Evolutionary conservation across 1,139 yeast genomes (phyloP).

Genomic region (Spathaspora sp.): DNA sequence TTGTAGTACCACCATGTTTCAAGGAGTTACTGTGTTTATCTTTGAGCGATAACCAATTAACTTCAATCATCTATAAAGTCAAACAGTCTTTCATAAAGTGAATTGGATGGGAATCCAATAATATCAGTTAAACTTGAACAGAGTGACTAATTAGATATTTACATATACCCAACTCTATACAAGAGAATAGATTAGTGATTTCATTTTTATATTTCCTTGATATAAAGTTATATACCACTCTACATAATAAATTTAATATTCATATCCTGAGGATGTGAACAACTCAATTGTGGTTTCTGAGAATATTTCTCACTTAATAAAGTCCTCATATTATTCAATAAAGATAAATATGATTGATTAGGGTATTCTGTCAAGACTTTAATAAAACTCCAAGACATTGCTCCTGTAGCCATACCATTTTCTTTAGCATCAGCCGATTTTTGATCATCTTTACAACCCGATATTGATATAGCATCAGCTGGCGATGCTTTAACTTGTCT

Average conservation of each 20-base stretch:
- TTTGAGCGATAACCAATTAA: too few species aligned
- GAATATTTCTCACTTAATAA: conserved; percentile 67
- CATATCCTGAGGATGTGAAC: conserved; percentile 82
- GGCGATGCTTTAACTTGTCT: conserved; percentile 67
- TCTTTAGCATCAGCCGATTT: conserved; percentile 78
- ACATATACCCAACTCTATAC: too few species aligned
- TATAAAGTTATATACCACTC: not conserved
- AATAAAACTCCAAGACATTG: conserved; percentile 89
- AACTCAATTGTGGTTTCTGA: conserved; percentile 85
- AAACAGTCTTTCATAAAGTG: too few species aligned
- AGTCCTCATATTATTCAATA: conserved; percentile 76
- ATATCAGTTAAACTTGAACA: too few species aligned
- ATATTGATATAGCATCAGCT: conserved; percentile 82
- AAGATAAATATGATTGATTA: conserved; percentile 70
- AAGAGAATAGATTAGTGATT: not conserved
- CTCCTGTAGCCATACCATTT: conserved; percentile 81
- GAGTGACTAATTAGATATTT: too few species aligned
- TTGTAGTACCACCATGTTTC: too few species aligned
- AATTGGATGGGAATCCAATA: too few species aligned
- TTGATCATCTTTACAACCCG: conserved; percentile 89
- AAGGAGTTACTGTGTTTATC: too few species aligned
- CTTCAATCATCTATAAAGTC: too few species aligned
- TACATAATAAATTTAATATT: conserved; percentile 55
- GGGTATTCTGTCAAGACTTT: conserved; percentile 64
- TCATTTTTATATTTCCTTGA: not conserved